Evolutionary conservation across 2,329 filamentous ascomycete genomes (phyloP), one percentile per base, ranked within the genome.

Genomic region (Aspergillus pseudonomiae): DNA sequence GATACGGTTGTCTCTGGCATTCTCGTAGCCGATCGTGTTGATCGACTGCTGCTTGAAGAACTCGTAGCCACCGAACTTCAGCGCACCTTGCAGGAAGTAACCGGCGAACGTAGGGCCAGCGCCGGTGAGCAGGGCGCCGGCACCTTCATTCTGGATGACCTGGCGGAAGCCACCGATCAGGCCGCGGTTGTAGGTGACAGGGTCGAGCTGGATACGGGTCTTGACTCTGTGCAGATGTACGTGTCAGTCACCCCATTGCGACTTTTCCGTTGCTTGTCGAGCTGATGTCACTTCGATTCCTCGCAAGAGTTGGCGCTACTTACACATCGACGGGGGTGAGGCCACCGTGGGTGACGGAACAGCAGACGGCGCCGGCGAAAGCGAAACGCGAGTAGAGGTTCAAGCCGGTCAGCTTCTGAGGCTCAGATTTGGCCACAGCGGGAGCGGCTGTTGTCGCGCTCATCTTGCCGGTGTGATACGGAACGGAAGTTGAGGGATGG

Each of bases 311-410:
- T 26, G 45, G 26, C 45, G 28, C 63, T 65, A 92, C 94, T 82
- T 95, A 98, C 94, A 99, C 95, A 91, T 99, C 95, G 82, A 99
- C 93, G 78, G 95, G 95, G 73, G 95, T 99, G 76, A 98, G 89
- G 78, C 87, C 91, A 82, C 94, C 95, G 88, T 99, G 95, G 78
- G 95, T 99, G 84, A 98, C 85, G 74, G 94, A 95, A 84, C 95
- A 99, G 90, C 95, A 97, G 86, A 98, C 85, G 75, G 95, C 95
- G 84, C 95, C 95, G 75, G 95, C 94, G 76, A 99, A 91, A 83
- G 95, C 94, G 85, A 97, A 97, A 83, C 93, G 89, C 75, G 92
- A 92, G 90, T 98, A 98, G 75, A 99, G 92, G 65, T 80, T 84
- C 71, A 93, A 55, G 67, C 89, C 88, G 71, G 79, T 83, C 69